Evolutionary conservation across 495 filamentous ascomycete genomes (phyloP).

Genomic region (Neurospora terricola): DNA sequence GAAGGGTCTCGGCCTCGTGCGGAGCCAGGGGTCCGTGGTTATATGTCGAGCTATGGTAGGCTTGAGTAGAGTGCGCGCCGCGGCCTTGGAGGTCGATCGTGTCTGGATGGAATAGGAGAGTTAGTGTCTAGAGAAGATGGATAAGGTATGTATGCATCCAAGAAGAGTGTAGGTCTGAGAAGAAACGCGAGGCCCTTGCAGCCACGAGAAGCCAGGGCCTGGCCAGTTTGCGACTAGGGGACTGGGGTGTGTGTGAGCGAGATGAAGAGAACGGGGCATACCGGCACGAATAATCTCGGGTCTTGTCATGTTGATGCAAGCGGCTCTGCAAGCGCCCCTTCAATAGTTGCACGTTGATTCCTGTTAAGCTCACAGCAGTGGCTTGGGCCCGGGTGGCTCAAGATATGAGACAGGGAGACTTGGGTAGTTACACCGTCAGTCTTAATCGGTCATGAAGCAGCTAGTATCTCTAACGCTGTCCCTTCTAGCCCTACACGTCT

Average conservation of each 20-base stretch:
- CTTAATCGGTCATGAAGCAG: background rate
- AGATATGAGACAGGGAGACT: background rate
- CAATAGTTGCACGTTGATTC: background rate
- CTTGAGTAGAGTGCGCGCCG: constrained; percentile 71
- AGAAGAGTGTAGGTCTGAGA: constrained; percentile 7
- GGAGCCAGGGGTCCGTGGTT: constrained; percentile 52
- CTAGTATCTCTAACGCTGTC: background rate
- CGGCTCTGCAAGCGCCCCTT: background rate
- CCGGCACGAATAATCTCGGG: constrained; percentile 72
- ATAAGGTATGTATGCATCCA: background rate
- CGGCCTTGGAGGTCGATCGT: constrained; percentile 90
- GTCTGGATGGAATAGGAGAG: constrained; percentile 45
- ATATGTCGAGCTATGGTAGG: constrained; percentile 41
- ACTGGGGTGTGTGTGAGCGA: constrained; percentile 14
- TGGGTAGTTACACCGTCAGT: background rate
- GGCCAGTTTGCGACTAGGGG: background rate
- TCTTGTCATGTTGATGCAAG: constrained; percentile 51
- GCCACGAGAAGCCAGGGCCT: constrained; percentile 15
- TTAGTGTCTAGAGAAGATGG: constrained; percentile 9
- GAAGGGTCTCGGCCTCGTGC: constrained; percentile 75
- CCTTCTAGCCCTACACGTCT: background rate
- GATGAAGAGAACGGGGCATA: constrained; percentile 29
- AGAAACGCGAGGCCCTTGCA: constrained; percentile 8
- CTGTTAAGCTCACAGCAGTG: background rate
- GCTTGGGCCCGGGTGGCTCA: background rate